Base-by-base conservation (phyloP, 2,329 filamentous ascomycete genomes). In the Zymoseptoria ardabiliae region DNA sequence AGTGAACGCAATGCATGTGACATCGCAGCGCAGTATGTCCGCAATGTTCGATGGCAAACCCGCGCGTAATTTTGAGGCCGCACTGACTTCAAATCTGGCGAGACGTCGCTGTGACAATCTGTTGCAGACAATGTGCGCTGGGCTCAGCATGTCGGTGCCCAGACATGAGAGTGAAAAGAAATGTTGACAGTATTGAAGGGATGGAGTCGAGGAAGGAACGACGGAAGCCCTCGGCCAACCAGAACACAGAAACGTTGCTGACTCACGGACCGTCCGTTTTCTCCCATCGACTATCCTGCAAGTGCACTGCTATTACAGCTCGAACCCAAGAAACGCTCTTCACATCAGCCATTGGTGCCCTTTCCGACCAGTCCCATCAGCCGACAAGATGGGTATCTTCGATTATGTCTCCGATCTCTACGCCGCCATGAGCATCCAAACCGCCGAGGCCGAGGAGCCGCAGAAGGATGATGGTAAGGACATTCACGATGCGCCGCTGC, bases 391-490 rank as follows among this genome's bases (percentile, higher is more conserved):
- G 84, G 82, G 83, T 75, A 77, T 86, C 77, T 78, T 82, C 74
- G 82, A 86, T 73, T 82, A 85, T 76, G 80, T 86, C 77, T 78
- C 80, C 75, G 83, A 85, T 74, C 76, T 81, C 79, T 85, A 81
- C 78, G 84, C 80, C 78, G 85, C 81, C 79, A 85, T 84, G 78
- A 83, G 78, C 76, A 81, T 81, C 72, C 76, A 80, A 68, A 80
- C 85, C 73, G 79, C 79, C 68, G 79, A 85, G 71, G 81, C 82
- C 74, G 84, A 87, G 76, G 81, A 82, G 71, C 35, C 77, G 62
- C 77, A 82, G 66, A 76, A 79, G 66, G 77, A 78, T 67, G 68
- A 73, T 63, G 73, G 74, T 70, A 67, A 68, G 61, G 66, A 69
- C 57, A 57, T 63, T 20, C 57, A 59, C 53, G 23, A 19, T 53